These are phyloP conservation scores for Zymoseptoria ardabiliae DNA, from an alignment of 2,329 filamentous ascomycete species.

Conservation along the genomic window DNA sequence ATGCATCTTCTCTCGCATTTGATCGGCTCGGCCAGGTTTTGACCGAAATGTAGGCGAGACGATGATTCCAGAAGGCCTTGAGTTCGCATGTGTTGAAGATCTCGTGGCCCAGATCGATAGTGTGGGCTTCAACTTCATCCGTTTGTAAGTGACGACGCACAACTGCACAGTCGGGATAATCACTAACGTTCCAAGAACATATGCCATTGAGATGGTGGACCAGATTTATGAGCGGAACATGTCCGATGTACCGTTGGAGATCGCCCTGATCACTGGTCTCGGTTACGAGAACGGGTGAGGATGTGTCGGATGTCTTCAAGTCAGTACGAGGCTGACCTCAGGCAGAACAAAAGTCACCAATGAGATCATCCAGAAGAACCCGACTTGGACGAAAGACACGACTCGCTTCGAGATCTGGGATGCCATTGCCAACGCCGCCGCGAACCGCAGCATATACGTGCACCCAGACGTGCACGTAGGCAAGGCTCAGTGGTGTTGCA, in stretches of 20 bases:
- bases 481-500: conserved; percentile 53
- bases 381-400: conserved; percentile 32
- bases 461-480: conserved; percentile 58
- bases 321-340: background rate
- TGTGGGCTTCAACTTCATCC: conserved; percentile 29
- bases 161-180: no score
- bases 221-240: conserved; percentile 36
- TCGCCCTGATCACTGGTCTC: conserved; percentile 34
- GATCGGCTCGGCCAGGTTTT: background rate
- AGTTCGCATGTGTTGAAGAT: conserved; percentile 25
- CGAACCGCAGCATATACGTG: conserved; percentile 46
- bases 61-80: conserved; percentile 30
- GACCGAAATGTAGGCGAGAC: conserved; percentile 16
- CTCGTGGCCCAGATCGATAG: conserved; percentile 26
- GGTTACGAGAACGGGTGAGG: conserved; percentile 32
- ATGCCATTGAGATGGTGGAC: conserved; percentile 37
- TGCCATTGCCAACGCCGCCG: conserved; percentile 16
- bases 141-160: conserved; percentile 22
- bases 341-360: conserved; percentile 30
- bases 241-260: conserved; percentile 33
- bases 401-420: conserved; percentile 35
- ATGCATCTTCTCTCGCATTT: background rate
- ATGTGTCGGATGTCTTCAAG: background rate
- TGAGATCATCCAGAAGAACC: conserved; percentile 32
- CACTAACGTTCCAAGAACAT: conserved; percentile 27